Percentiles rank a stretch among this genome's conserved stretches.
phyloP scores from a whole-genome alignment of 495 filamentous ascomycete genomes.

The Penicillium longicatenatum region DNA sequence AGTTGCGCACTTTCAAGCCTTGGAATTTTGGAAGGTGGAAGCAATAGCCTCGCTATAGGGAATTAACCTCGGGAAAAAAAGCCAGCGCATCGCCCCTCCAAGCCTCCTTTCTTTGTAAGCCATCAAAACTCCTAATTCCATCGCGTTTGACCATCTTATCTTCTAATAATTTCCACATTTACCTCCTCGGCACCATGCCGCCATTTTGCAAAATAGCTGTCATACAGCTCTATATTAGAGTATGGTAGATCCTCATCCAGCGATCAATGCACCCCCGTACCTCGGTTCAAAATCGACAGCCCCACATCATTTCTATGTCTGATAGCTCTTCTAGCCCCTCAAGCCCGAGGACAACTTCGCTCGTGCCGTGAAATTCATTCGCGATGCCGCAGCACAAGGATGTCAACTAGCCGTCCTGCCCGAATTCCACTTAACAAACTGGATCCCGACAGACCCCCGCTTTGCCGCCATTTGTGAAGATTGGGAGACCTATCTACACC shows the following conservation, averaged over 20 bases:
- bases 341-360: constrained; percentile 11
- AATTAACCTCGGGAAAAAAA: too few species aligned
- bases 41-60: too few species aligned
- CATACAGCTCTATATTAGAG: background rate
- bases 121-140: too few species aligned
- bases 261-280: background rate
- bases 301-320: background rate
- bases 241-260: background rate
- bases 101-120: too few species aligned
- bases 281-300: background rate
- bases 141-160: too few species aligned
- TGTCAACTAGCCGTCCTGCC: constrained; percentile 14
- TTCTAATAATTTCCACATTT: too few species aligned
- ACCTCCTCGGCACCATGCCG: background rate
- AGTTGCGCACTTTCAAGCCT: too few species aligned
- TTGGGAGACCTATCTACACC: background rate
- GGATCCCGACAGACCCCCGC: constrained; percentile 8
- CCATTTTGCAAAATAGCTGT: background rate
- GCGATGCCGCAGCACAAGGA: constrained; percentile 12
- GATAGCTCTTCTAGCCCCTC: background rate
- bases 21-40: too few species aligned
- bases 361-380: constrained; percentile 14
- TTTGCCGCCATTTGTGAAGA: constrained; percentile 12
- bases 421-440: constrained; percentile 13
- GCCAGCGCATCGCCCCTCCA: too few species aligned